phyloP scores from a whole-genome alignment of 495 filamentous ascomycete genomes.

The Margaritispora aquatica region DNA sequence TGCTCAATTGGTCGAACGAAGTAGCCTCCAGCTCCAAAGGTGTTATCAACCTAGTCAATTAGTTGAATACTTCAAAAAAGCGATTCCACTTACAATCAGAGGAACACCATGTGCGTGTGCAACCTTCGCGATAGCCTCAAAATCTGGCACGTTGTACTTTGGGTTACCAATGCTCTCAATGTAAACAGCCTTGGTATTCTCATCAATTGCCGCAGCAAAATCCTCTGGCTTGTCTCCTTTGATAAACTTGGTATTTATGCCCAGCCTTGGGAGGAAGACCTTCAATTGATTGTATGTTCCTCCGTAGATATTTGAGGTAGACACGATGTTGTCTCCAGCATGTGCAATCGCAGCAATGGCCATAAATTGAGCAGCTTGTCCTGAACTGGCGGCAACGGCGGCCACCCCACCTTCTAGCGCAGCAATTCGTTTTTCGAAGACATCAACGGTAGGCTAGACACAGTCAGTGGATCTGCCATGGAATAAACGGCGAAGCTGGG shows the following conservation, averaged over 20 bases:
- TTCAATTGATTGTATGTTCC: slow-evolving; percentile 99
- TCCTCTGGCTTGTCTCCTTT: slow-evolving; percentile 76
- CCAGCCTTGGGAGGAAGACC: slow-evolving; percentile 78
- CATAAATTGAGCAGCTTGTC: slow-evolving; percentile 94
- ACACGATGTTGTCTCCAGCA: slow-evolving; percentile 90
- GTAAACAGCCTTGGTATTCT: slow-evolving; percentile 94
- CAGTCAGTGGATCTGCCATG: neutral
- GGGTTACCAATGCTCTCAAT: slow-evolving; percentile 96
- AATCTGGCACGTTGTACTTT: slow-evolving; percentile 87
- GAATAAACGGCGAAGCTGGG: neutral
- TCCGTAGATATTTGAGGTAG: slow-evolving; percentile 89
- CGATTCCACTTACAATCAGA: slow-evolving; percentile 54
- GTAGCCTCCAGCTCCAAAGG: slow-evolving; percentile 94
- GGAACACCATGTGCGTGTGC: slow-evolving; percentile 79
- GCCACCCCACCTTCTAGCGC: slow-evolving; percentile 93
- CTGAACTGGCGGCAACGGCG: slow-evolving; percentile 82
- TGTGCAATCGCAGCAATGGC: slow-evolving; percentile 76
- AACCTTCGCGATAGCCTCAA: slow-evolving; percentile 75
- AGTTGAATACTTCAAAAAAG: slow-evolving; percentile 23
- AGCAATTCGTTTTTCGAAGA: slow-evolving; percentile 95
- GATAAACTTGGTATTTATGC: slow-evolving; percentile 88
- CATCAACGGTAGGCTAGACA: slow-evolving; percentile 65
- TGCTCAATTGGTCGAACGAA: slow-evolving; percentile 85
- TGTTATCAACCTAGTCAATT: slow-evolving; percentile 70
- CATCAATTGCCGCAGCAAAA: slow-evolving; percentile 82